phyloP scores from a whole-genome alignment of 2,329 filamentous ascomycete genomes.

The Paramyrothecium sp. region DNA sequence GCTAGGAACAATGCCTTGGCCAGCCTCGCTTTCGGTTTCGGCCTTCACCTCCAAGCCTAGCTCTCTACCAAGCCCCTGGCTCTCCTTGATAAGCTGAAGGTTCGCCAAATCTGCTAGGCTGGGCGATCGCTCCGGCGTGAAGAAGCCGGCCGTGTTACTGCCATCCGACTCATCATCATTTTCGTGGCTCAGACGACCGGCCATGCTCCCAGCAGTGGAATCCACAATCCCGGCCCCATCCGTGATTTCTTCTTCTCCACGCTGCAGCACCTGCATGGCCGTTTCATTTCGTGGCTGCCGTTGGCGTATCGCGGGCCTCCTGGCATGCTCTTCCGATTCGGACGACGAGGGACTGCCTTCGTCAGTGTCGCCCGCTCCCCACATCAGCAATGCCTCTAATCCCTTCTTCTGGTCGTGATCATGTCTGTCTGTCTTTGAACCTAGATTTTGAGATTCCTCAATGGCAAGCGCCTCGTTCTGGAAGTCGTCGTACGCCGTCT shows the following conservation, averaged over 20 bases:
- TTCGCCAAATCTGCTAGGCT: background rate
- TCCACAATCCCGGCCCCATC: background rate
- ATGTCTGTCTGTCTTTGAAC: constrained; percentile 5
- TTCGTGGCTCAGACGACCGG: background rate
- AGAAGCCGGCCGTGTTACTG: background rate
- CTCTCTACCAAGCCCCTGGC: background rate
- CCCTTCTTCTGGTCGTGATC: constrained; percentile 7
- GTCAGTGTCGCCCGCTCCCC: constrained; percentile 15
- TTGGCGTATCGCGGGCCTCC: background rate
- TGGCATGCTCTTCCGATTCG: constrained; percentile 4
- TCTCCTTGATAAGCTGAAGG: background rate
- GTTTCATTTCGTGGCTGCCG: background rate
- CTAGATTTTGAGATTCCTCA: background rate
- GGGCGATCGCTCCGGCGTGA: background rate
- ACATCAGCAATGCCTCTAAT: constrained; percentile 15
- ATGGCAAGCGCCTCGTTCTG: constrained; percentile 15
- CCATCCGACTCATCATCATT: background rate
- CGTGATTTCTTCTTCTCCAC: background rate
- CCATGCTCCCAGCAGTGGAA: background rate
- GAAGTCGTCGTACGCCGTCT: constrained; percentile 17
- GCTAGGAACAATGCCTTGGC: background rate
- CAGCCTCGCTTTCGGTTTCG: too few species aligned
- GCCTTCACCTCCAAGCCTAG: background rate
- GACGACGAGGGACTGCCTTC: constrained; percentile 11
- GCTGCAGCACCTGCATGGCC: background rate